Evolutionary conservation across 2,329 filamentous ascomycete species (phyloP).

Genomic region (Leptographium radiaticola): DNA sequence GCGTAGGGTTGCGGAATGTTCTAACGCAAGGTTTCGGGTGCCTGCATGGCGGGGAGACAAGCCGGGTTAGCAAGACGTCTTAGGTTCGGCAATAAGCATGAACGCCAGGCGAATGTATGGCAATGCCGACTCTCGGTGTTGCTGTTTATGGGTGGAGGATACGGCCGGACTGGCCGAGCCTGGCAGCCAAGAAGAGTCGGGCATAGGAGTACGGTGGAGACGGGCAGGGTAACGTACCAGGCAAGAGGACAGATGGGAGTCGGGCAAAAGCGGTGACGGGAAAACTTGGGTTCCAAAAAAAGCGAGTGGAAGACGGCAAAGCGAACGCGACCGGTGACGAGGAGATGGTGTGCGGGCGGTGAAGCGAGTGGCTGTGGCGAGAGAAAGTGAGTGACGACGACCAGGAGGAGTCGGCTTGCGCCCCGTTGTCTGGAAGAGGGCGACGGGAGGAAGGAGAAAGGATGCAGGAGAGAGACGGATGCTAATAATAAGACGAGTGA

Average conservation of each 20-base stretch:
- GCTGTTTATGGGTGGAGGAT: too few relatives aligned
- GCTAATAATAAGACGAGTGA: background rate
- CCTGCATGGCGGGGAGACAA: slow-evolving; percentile 21
- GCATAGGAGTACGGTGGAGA: too few relatives aligned
- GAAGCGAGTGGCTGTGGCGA: background rate
- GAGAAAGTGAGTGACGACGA: background rate
- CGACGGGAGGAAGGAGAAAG: background rate
- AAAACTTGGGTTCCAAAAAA: too few relatives aligned
- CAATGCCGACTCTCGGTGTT: slow-evolving; percentile 4
- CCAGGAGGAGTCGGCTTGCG: too few relatives aligned
- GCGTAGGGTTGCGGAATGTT: background rate
- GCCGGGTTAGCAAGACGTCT: slow-evolving; percentile 16
- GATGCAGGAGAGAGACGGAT: background rate
- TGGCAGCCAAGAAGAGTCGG: too few relatives aligned
- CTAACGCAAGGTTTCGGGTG: slow-evolving; percentile 15
- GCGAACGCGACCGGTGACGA: too few relatives aligned
- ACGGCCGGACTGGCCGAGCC: too few relatives aligned
- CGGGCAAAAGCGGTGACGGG: too few relatives aligned
- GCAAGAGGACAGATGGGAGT: too few relatives aligned
- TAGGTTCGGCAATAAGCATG: background rate
- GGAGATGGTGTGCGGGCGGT: too few relatives aligned
- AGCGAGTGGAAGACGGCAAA: too few relatives aligned
- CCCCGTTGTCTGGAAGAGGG: background rate
- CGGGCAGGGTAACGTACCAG: too few relatives aligned
- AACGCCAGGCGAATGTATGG: background rate